Percentiles rank a stretch among this genome's conserved stretches.
Evolutionary conservation across 2,329 filamentous ascomycete genomes (phyloP).

Genomic region (Pseudonectria buxi): DNA sequence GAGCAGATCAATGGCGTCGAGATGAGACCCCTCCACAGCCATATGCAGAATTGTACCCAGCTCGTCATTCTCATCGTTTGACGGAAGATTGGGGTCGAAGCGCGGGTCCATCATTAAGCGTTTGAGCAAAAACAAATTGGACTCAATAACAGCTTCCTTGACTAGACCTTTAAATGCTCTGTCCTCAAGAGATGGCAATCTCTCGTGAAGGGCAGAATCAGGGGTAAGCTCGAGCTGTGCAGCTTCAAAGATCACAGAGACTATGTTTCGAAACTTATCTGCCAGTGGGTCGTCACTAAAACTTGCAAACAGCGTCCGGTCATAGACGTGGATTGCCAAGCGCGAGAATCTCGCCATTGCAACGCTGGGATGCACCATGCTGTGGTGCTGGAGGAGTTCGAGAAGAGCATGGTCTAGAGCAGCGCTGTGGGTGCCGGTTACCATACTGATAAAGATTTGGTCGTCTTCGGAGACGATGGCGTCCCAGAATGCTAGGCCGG

Average conservation of each 20-base stretch:
- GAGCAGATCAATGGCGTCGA: conserved; percentile 23
- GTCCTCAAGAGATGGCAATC: conserved; percentile 11
- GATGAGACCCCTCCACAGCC: conserved; percentile 19
- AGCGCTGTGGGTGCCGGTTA: conserved; percentile 6
- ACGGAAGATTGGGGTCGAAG: conserved; percentile 23
- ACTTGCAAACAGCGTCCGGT: conserved; percentile 11
- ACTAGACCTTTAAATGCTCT: conserved; percentile 15
- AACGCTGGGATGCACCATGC: conserved; percentile 6
- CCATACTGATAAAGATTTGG: conserved; percentile 16
- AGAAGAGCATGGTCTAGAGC: conserved; percentile 12
- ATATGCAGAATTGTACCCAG: conserved; percentile 26
- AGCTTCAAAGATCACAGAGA: conserved; percentile 10
- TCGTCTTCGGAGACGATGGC: conserved; percentile 18
- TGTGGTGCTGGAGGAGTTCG: conserved; percentile 9
- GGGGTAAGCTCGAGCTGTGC: conserved; percentile 11
- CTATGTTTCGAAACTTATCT: conserved; percentile 9
- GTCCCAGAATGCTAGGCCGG: conserved; percentile 21
- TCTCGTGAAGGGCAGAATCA: background rate
- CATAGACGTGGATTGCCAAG: conserved; percentile 18
- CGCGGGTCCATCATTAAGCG: conserved; percentile 24
- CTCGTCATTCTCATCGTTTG: conserved; percentile 1
- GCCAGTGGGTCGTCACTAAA: background rate
- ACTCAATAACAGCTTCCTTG: conserved; percentile 20
- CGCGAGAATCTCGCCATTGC: conserved; percentile 11
- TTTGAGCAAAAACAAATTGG: conserved; percentile 16